phyloP scores from a whole-genome alignment of 2,329 filamentous ascomycete genomes.

The Penicillium brevicompactum region DNA sequence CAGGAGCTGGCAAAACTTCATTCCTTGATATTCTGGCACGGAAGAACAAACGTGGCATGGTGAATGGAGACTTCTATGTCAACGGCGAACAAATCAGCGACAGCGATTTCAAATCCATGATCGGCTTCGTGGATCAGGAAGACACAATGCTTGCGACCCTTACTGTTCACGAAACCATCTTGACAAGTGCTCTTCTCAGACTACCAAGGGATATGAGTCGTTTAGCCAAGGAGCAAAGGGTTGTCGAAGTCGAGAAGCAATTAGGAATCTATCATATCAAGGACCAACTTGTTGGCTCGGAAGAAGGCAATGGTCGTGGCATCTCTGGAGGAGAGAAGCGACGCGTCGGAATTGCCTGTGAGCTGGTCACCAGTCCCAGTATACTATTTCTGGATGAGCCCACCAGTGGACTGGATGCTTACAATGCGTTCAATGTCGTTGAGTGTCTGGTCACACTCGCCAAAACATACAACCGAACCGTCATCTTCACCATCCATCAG shows the following conservation, averaged over 20 bases:
- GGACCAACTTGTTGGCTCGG: conserved; percentile 92
- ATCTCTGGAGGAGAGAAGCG: conserved; percentile 98
- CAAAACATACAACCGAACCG: conserved; percentile 94
- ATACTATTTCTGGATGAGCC: conserved; percentile 97
- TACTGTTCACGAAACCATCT: conserved; percentile 96
- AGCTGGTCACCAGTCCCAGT: conserved; percentile 94
- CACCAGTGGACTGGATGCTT: conserved; percentile 93
- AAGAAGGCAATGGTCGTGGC: conserved; percentile 89
- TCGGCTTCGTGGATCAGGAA: conserved; percentile 97
- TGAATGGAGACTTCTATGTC: conserved; percentile 81
- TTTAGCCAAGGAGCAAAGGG: conserved; percentile 84
- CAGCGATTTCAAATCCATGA: conserved; percentile 82
- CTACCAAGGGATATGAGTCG: conserved; percentile 91
- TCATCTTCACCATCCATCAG: conserved; percentile 98
- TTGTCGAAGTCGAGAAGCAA: conserved; percentile 91
- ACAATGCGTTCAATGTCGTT: conserved; percentile 96
- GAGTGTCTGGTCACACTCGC: conserved; percentile 93
- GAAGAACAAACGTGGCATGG: conserved; percentile 89
- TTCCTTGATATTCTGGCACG: conserved; percentile 94
- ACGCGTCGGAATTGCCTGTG: conserved; percentile 94
- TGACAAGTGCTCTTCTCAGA: conserved; percentile 88
- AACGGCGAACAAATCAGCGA: conserved; percentile 90
- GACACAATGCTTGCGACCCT: conserved; percentile 95
- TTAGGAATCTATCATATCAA: conserved; percentile 93
- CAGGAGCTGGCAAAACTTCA: conserved; percentile 94